These are phyloP conservation scores for Backusella luteola DNA, from an alignment of 192 early-diverging fungal genomes.

Conservation along the genomic window DNA sequence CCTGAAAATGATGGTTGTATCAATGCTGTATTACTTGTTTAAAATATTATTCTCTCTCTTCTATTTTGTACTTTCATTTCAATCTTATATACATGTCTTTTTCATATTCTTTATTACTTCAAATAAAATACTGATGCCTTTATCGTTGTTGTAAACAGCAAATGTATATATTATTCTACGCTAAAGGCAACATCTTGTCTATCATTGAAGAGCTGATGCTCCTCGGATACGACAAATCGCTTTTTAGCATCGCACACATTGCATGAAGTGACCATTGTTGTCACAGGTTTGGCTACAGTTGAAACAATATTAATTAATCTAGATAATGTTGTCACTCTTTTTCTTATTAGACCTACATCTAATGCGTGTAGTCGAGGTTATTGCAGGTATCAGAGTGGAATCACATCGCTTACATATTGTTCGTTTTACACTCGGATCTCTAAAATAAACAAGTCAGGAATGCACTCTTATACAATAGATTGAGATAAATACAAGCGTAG, in stretches of 20 bases:
- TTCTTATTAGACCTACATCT: conserved; percentile 28
- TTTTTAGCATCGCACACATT: conserved; percentile 38
- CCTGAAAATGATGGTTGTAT: conserved; percentile 45
- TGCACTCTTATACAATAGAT: not conserved
- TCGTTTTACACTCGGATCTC: conserved; percentile 57
- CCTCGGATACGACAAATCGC: conserved; percentile 11
- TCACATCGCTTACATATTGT: conserved; percentile 57
- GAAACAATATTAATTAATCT: not conserved
- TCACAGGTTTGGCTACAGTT: conserved; percentile 34
- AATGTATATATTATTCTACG: not conserved
- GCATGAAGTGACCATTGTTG: conserved; percentile 34
- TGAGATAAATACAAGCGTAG: conserved; percentile 46
- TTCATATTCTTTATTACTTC: not conserved
- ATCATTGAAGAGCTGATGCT: conserved; percentile 9
- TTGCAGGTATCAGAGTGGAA: conserved; percentile 48
- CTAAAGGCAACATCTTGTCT: not conserved
- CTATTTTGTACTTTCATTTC: not conserved
- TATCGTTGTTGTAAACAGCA: not conserved
- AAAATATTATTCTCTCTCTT: not conserved
- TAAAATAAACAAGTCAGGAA: conserved; percentile 13
- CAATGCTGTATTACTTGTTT: conserved; percentile 21
- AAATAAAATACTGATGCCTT: not conserved
- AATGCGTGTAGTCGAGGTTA: conserved; percentile 43
- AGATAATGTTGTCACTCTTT: not conserved
- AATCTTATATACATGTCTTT: not conserved